Percentiles rank a stretch among this genome's conserved stretches.
Evolutionary conservation across 192 early-diverging fungal species (phyloP).

Genomic region (Allomyces macrogynus): DNA sequence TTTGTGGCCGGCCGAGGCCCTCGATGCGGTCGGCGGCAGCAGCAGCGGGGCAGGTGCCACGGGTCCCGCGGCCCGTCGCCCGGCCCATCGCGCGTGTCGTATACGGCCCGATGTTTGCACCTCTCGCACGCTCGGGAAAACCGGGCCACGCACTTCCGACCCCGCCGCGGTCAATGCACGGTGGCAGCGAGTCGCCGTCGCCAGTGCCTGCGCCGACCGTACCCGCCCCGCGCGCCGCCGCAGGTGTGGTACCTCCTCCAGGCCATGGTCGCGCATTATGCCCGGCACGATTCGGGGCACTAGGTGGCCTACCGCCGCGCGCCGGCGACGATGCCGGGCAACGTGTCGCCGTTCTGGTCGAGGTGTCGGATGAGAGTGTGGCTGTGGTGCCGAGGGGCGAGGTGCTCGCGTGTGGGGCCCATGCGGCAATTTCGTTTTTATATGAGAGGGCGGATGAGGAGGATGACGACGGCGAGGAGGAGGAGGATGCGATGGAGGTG

Average conservation of each 20-base stretch:
- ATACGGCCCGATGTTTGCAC: neutral
- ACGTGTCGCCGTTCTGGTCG: neutral
- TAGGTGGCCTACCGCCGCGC: constrained; percentile 63
- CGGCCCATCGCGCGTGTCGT: neutral
- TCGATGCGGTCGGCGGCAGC: neutral
- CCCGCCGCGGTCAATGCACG: neutral
- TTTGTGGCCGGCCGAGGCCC: no score
- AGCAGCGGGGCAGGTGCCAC: neutral
- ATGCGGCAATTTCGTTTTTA: neutral
- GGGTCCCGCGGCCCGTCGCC: neutral
- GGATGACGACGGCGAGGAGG: no score
- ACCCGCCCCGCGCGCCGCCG: neutral
- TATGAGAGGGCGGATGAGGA: neutral
- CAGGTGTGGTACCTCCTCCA: constrained; percentile 40
- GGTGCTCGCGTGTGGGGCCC: neutral
- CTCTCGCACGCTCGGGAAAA: neutral
- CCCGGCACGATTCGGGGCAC: constrained; percentile 72
- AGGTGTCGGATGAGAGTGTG: neutral
- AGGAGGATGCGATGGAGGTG: no score
- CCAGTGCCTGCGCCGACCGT: neutral
- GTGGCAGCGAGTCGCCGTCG: neutral
- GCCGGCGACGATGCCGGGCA: neutral
- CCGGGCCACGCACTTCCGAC: neutral
- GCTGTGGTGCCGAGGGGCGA: neutral
- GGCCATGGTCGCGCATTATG: constrained; percentile 66